Evolutionary conservation across 2,329 filamentous ascomycete species (phyloP).

Genomic region (Aspergillus transmontanensis): DNA sequence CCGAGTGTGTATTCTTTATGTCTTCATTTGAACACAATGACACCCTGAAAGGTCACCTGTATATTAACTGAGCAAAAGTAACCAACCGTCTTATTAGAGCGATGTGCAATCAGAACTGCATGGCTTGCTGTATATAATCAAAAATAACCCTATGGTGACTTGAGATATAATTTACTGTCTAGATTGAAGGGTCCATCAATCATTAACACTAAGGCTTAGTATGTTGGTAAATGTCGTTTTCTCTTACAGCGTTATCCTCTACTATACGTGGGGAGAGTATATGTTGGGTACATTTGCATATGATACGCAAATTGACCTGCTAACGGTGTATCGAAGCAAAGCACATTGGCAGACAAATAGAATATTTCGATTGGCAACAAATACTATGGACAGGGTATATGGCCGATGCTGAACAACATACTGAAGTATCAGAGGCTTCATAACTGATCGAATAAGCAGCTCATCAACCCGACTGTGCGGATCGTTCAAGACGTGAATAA

Average conservation of each 20-base stretch:
- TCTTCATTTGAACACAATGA: not conserved
- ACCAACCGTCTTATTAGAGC: not conserved
- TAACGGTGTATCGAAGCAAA: not conserved
- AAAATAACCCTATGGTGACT: not conserved
- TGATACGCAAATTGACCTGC: not conserved
- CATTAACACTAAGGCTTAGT: not conserved
- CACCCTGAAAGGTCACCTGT: not conserved
- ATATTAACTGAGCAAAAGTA: not conserved
- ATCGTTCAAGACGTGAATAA: not conserved
- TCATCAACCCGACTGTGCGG: not conserved
- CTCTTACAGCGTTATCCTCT: not conserved
- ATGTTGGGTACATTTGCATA: not conserved
- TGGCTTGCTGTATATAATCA: not conserved
- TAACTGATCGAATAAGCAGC: conserved; percentile 4
- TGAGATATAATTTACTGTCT: too few relatives aligned
- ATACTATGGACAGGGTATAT: conserved; percentile 9
- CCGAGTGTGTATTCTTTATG: not conserved
- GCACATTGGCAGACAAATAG: not conserved
- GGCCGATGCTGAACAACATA: not conserved
- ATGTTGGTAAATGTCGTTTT: not conserved
- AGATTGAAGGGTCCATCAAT: too few relatives aligned
- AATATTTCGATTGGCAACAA: not conserved
- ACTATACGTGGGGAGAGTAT: not conserved
- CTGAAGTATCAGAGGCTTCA: not conserved
- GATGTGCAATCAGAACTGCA: not conserved